Percentiles rank a stretch among this genome's conserved stretches.
Evolutionary conservation across 2,329 filamentous ascomycete species (phyloP).

Genomic region (Monilinia fructigena): DNA sequence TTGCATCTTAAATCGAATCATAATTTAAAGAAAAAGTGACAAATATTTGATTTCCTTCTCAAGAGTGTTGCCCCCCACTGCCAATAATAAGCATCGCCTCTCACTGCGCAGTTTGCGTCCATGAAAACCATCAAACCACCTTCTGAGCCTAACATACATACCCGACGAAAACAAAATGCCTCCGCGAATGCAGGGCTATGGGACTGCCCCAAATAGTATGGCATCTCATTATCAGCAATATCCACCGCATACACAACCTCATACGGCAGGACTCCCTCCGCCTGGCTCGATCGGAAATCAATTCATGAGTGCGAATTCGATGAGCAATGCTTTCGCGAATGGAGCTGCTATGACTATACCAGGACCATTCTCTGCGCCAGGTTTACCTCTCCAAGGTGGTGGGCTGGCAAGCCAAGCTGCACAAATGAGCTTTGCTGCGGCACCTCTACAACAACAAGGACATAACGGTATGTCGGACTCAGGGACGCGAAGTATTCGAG

Average conservation of each 20-base stretch:
- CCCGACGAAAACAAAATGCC: conserved; percentile 39
- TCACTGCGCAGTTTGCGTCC: conserved; percentile 35
- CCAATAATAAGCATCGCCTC: background rate
- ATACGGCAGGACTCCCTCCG: conserved; percentile 50
- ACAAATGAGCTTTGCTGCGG: conserved; percentile 80
- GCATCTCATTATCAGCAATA: conserved; percentile 47
- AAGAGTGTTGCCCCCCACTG: background rate
- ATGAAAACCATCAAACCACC: conserved; percentile 39
- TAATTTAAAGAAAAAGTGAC: conserved; percentile 10
- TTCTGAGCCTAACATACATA: conserved; percentile 39
- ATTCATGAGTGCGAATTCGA: conserved; percentile 45
- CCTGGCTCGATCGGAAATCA: conserved; percentile 67
- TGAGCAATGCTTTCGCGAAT: conserved; percentile 44
- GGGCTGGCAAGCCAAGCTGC: conserved; percentile 84
- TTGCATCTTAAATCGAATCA: conserved; percentile 9
- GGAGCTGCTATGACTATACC: conserved; percentile 55
- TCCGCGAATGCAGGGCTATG: conserved; percentile 41
- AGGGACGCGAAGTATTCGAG: conserved; percentile 55
- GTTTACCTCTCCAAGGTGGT: conserved; percentile 49
- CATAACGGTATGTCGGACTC: conserved; percentile 53
- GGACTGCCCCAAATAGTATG: conserved; percentile 38
- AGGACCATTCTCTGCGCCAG: conserved; percentile 57
- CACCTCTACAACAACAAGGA: conserved; percentile 59
- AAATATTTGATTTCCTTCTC: conserved; percentile 8
- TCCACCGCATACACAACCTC: conserved; percentile 47